Evolutionary conservation across 257 asterid genomes (phyloP), one percentile per base, ranked within the genome.

Genomic region (Hygrophila difformis): DNA sequence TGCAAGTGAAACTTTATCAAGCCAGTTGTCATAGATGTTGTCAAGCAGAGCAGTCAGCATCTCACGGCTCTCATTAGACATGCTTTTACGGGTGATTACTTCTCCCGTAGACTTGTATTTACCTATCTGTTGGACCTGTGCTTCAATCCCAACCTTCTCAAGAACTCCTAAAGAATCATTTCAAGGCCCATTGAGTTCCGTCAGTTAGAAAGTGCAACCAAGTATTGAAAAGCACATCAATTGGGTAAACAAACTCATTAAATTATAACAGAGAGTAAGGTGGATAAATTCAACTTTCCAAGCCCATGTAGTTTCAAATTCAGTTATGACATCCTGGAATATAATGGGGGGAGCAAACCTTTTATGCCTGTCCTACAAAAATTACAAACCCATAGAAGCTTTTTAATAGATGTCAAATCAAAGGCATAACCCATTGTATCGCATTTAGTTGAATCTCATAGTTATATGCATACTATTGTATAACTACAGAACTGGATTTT

Each of bases 41-140:
- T 79, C 80, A 39, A 79, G 74, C 73, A 79, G 57, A 40, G 76
- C 53, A 17, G 74, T 73, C 41, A 79, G 72, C 86, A 76, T 76
- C 68, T 79, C 91, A 5, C 86, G 77, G 56, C 76, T 79, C 62
- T 76, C 86, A 12, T 70, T 76, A 53, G 91, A 76, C 62, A 79
- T 70, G 64, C 62, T 68, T 68, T 70, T 76, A 22, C 76, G 71
- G 8, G 54, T 55, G 15, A 79, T 65, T 61, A 60, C 78, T 56
- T 79, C 91, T 38, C 91, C 91, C n/a, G 64, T 70, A 56, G 76
- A 67, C 69, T 80, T 80, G 58, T 80, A 76, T 65, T 73, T 80
- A 56, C 92, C 92, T 66, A 76, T 58, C 57, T 75, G 73, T 62
- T 76, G 60, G 37, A 80, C 82, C 60, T 73, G 80, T 42, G 92